Evolutionary conservation across 352 stramenopile species (phyloP).

Genomic region (Pythium sukuiense): DNA sequence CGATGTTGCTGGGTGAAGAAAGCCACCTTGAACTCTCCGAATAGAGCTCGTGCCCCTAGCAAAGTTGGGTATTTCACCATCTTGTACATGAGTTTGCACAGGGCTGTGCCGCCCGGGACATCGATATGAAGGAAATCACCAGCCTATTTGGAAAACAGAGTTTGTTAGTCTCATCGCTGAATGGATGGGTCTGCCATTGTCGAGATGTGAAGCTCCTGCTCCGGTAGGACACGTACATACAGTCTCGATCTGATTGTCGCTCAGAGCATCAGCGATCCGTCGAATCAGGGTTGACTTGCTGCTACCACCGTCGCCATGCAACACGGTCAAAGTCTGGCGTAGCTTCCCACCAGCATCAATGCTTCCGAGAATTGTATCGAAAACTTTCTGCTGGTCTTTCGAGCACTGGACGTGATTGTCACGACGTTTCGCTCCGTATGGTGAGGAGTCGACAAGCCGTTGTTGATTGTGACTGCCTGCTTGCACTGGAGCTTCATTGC

Average conservation of each 20-base stretch:
- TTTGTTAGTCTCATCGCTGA: neutral
- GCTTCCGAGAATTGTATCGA: neutral
- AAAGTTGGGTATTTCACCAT: neutral
- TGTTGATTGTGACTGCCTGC: too few relatives aligned
- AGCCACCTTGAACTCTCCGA: conserved; percentile 2
- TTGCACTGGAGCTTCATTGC: too few relatives aligned
- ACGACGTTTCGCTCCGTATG: too few relatives aligned
- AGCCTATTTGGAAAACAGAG: neutral
- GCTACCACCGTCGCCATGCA: conserved; percentile 3
- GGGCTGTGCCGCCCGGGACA: neutral
- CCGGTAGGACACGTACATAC: conserved; percentile 5
- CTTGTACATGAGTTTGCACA: conserved; percentile 8
- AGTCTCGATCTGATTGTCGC: neutral
- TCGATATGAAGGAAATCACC: conserved; percentile 11
- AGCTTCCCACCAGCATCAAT: neutral
- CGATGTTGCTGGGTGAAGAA: conserved; percentile 7
- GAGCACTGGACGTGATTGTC: too few relatives aligned
- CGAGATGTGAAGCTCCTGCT: neutral
- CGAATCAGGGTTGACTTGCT: conserved; percentile 4
- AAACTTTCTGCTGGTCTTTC: neutral
- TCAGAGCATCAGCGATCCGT: neutral
- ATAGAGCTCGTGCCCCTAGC: neutral
- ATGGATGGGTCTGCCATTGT: neutral
- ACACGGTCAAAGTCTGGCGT: neutral
- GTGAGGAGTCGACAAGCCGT: too few relatives aligned